These are phyloP conservation scores for Daldinia loculata DNA, from an alignment of 495 filamentous ascomycete genomes.

Conservation along the genomic window DNA sequence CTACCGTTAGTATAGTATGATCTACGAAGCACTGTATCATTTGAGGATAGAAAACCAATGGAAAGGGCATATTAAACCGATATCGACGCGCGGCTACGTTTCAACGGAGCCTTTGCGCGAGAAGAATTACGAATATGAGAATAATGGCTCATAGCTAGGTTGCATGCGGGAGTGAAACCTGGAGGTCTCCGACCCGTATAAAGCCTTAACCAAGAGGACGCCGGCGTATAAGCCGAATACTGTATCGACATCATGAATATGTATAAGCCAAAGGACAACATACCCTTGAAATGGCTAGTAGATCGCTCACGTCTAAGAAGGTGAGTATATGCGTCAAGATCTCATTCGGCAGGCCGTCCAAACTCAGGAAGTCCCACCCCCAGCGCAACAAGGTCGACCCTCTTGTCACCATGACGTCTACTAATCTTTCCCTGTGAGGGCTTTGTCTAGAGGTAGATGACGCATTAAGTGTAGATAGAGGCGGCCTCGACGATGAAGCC, in stretches of 20 bases:
- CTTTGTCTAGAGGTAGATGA: conserved; percentile 10
- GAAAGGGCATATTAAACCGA: conserved; percentile 25
- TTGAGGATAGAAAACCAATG: conserved; percentile 4
- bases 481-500: conserved; percentile 18
- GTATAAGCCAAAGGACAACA: conserved; percentile 42
- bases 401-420: conserved; percentile 27
- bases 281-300: conserved; percentile 64
- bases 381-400: conserved; percentile 31
- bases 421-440: conserved; percentile 17
- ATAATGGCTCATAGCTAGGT: conserved; percentile 38
- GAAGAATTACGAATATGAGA: conserved; percentile 29
- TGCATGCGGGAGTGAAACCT: conserved; percentile 32
- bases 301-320: conserved; percentile 66
- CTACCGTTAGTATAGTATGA: conserved; percentile 28
- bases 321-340: conserved; percentile 63
- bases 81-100: conserved; percentile 19
- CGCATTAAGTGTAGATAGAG: conserved; percentile 24
- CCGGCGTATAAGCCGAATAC: conserved; percentile 17
- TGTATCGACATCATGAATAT: conserved; percentile 16
- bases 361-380: conserved; percentile 42
- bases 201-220: conserved; percentile 19
- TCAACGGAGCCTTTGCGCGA: conserved; percentile 10
- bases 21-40: conserved; percentile 19
- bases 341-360: conserved; percentile 61
- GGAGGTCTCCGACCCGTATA: conserved; percentile 10